Evolutionary conservation across 208 protist species (phyloP).

Genomic region (Trichomonas tenax): DNA sequence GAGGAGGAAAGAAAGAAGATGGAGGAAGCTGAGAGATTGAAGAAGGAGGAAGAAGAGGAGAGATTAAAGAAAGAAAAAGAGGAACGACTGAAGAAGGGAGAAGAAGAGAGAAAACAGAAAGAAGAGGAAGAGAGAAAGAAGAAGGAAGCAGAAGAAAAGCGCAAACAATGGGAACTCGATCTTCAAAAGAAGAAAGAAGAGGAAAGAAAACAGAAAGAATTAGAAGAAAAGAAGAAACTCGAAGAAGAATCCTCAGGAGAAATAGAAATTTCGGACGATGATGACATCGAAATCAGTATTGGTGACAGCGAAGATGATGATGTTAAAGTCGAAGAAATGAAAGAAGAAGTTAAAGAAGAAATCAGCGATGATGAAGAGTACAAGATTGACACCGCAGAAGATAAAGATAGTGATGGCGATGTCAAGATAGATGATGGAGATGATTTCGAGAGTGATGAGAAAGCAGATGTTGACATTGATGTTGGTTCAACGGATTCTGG

Average conservation of each 20-base stretch:
- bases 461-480: background rate
- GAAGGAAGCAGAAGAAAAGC: conserved; percentile 2
- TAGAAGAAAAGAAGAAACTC: background rate
- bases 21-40: background rate
- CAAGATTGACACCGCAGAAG: background rate
- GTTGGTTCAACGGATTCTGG: too few species aligned
- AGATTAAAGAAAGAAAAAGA: background rate
- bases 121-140: background rate
- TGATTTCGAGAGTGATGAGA: background rate
- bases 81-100: background rate
- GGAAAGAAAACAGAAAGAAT: background rate
- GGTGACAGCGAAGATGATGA: background rate
- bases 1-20: background rate
- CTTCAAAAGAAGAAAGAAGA: conserved; percentile 9
- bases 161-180: background rate
- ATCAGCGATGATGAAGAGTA: background rate
- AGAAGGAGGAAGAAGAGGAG: background rate
- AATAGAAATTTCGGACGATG: background rate
- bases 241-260: background rate
- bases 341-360: background rate
- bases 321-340: background rate
- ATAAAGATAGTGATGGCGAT: background rate
- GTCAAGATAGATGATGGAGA: background rate
- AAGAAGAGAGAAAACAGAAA: background rate
- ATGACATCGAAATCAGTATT: too few species aligned